Conservation (phyloP, 225 moss, liverwort and hornwort species). For the Pseudisothecium myosuroides region DNA sequence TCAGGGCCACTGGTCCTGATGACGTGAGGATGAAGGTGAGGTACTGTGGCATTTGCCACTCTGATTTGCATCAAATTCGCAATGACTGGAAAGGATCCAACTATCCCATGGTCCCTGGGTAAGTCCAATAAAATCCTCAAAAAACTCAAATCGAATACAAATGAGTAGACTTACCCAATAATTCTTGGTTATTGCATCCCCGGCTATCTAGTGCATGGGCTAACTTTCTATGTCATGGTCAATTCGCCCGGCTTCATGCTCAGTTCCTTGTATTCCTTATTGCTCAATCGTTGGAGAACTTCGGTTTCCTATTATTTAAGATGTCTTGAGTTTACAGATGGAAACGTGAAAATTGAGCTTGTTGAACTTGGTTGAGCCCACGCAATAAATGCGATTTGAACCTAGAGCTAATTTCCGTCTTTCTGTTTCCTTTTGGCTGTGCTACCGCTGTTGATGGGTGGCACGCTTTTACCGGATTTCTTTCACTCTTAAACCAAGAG, state of each 20-base stretch:
- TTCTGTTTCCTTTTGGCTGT: too few relatives aligned
- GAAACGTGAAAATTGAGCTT: not conserved
- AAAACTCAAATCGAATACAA: not conserved
- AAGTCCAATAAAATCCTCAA: not conserved
- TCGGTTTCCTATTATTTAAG: not conserved
- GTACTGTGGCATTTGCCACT: conserved; percentile 28
- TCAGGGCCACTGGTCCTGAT: conserved; percentile 7
- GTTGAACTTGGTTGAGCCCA: not conserved
- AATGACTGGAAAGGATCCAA: conserved; percentile 5
- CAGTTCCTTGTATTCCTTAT: not conserved
- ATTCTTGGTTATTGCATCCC: not conserved
- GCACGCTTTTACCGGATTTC: not conserved
- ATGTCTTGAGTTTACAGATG: not conserved
- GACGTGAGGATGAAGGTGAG: conserved; percentile 32
- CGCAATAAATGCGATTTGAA: not conserved
- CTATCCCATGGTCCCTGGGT: conserved; percentile 39
- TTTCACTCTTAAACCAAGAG: not conserved
- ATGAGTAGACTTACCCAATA: too few relatives aligned
- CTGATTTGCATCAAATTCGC: conserved; percentile 20
- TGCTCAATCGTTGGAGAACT: not conserved
- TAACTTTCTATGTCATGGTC: not conserved
- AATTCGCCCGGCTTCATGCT: not conserved
- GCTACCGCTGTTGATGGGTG: not conserved
- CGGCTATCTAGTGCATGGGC: too few relatives aligned
- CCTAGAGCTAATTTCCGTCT: not conserved